These are phyloP conservation scores for Xanthoceras sorbifolium DNA, from an alignment of 345 rosid genomes.

Conservation along the genomic window DNA sequence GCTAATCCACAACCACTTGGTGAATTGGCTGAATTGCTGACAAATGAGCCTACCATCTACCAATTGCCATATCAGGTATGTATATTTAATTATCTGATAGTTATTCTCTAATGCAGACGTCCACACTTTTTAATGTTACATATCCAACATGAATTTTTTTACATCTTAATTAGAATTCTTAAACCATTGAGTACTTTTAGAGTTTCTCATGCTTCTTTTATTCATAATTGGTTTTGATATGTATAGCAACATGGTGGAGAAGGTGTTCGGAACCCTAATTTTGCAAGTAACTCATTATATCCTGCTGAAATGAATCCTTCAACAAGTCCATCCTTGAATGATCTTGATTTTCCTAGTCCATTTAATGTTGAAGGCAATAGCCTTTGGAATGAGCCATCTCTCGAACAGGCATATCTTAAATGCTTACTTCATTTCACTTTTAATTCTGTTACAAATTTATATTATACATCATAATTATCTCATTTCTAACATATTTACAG, in stretches of 20 bases:
- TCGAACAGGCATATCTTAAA: slow-evolving; percentile 28
- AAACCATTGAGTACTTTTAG: background rate
- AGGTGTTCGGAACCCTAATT: background rate
- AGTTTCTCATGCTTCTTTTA: background rate
- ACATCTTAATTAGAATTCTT: too few relatives aligned
- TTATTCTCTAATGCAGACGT: too few relatives aligned
- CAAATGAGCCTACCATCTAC: background rate
- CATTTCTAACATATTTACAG: background rate
- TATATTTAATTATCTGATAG: background rate
- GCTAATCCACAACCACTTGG: background rate
- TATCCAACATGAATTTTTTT: too few relatives aligned
- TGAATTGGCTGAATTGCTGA: background rate
- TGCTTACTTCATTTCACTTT: background rate
- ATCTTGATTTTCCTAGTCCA: slow-evolving; percentile 4
- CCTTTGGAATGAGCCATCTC: slow-evolving; percentile 15
- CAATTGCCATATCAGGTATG: slow-evolving; percentile 18
- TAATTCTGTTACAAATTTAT: background rate
- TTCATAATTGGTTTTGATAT: background rate
- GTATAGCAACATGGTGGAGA: slow-evolving; percentile 19
- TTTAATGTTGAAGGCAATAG: background rate
- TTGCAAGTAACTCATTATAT: background rate
- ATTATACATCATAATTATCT: background rate
- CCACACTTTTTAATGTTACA: background rate
- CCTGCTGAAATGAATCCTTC: background rate
- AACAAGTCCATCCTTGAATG: slow-evolving; percentile 9